These are phyloP conservation scores for Coffea canephora DNA, from an alignment of 257 asterid genomes.

Conservation along the genomic window DNA sequence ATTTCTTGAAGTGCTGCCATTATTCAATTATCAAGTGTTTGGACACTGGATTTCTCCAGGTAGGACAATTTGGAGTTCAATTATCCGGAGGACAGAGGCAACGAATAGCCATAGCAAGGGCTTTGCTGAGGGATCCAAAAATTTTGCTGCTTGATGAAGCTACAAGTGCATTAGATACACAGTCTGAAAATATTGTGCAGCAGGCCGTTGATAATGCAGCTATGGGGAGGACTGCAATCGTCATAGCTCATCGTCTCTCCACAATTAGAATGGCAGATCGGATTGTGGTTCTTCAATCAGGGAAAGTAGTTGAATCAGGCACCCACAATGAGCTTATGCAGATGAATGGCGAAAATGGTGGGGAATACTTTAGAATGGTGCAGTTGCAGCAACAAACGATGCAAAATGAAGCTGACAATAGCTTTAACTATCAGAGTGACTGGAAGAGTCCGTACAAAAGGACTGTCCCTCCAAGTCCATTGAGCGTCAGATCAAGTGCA, in stretches of 20 bases:
- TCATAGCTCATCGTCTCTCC: slow-evolving; percentile 78
- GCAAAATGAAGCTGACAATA: slow-evolving; percentile 19
- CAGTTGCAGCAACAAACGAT: slow-evolving; percentile 48
- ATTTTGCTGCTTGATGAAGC: slow-evolving; percentile 78
- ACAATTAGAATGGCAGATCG: slow-evolving; percentile 56
- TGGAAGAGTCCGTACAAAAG: slow-evolving; percentile 23
- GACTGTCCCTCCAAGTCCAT: slow-evolving; percentile 53
- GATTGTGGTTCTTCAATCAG: slow-evolving; percentile 54
- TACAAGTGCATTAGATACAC: slow-evolving; percentile 74
- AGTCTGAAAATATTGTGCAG: slow-evolving; percentile 67
- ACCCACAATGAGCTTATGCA: slow-evolving; percentile 65
- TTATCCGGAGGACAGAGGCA: slow-evolving; percentile 89
- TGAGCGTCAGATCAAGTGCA: slow-evolving; percentile 56
- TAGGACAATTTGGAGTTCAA: slow-evolving; percentile 77
- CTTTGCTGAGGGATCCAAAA: slow-evolving; percentile 70
- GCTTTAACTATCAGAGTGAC: slow-evolving; percentile 28
- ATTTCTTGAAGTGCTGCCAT: not conserved
- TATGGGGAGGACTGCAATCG: slow-evolving; percentile 62
- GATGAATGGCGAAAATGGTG: slow-evolving; percentile 33
- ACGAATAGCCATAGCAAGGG: slow-evolving; percentile 81
- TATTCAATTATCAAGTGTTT: not conserved
- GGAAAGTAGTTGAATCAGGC: slow-evolving; percentile 65
- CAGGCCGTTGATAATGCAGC: slow-evolving; percentile 70
- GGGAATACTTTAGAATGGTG: slow-evolving; percentile 69
- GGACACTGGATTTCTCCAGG: slow-evolving; percentile 38